These are phyloP conservation scores for Aspergillus nidulans DNA, from an alignment of 495 filamentous ascomycete genomes.

Conservation along the genomic window DNA sequence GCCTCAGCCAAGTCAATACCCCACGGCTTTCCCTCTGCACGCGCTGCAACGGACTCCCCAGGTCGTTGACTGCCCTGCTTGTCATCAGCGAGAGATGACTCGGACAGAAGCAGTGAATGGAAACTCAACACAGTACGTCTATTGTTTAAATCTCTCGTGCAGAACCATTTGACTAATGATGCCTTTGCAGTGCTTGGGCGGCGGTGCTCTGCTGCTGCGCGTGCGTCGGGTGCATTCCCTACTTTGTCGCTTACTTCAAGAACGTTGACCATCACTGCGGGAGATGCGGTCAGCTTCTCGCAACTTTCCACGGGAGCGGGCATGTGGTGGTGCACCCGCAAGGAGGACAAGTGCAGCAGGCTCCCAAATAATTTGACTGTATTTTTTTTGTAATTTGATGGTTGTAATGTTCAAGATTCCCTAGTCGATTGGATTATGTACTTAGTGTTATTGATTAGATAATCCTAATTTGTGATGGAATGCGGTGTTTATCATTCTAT, in stretches of 20 bases:
- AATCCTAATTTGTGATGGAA: too few relatives aligned
- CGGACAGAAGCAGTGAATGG: constrained; percentile 35
- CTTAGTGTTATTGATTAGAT: too few relatives aligned
- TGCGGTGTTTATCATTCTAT: too few relatives aligned
- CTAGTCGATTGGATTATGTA: neutral
- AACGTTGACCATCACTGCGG: constrained; percentile 51
- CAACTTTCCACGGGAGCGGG: constrained; percentile 51
- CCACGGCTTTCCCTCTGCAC: constrained; percentile 26
- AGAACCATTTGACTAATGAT: neutral
- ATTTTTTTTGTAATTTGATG: neutral
- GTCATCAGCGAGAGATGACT: constrained; percentile 45
- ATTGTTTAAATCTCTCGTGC: neutral
- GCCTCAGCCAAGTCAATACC: constrained; percentile 26
- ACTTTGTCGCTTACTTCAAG: constrained; percentile 46
- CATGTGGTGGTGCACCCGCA: constrained; percentile 38
- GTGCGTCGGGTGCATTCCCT: constrained; percentile 51
- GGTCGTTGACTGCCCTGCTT: constrained; percentile 49
- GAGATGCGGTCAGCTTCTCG: constrained; percentile 43
- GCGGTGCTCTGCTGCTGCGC: constrained; percentile 40
- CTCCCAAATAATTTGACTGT: neutral
- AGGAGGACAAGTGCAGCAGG: neutral
- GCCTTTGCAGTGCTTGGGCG: constrained; percentile 43
- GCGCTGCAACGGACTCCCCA: constrained; percentile 30
- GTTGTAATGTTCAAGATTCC: neutral
- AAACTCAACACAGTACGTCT: constrained; percentile 48